Evolutionary conservation across 441 rosid species (phyloP).

Genomic region (Adansonia gregorii): DNA sequence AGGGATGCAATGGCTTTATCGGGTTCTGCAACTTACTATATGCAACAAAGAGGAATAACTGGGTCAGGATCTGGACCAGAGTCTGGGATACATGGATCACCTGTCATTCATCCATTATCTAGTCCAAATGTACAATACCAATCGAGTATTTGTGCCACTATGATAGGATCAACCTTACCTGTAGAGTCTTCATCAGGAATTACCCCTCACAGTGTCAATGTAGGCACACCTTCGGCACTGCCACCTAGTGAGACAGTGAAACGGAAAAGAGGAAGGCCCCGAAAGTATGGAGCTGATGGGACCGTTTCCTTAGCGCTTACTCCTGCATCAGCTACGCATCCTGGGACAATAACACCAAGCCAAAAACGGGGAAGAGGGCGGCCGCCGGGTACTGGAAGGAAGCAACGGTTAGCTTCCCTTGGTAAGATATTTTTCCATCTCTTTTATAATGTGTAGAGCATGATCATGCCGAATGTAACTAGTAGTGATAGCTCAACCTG

Average conservation of each 20-base stretch:
- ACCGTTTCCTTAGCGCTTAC: conserved; percentile 80
- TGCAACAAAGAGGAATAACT: conserved; percentile 81
- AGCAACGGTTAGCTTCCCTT: conserved; percentile 65
- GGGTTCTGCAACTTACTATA: conserved; percentile 76
- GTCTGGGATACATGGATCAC: conserved; percentile 62
- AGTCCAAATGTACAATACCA: conserved; percentile 59
- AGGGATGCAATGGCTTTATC: conserved; percentile 78
- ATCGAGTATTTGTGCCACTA: conserved; percentile 45
- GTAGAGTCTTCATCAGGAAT: conserved; percentile 58
- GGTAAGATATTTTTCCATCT: conserved; percentile 48
- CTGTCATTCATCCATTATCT: conserved; percentile 55
- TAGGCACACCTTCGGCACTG: conserved; percentile 43
- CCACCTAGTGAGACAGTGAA: conserved; percentile 61
- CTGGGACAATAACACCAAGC: conserved; percentile 54
- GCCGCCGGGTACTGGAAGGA: conserved; percentile 89
- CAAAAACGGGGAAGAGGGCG: conserved; percentile 91
- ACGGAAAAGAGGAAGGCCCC: conserved; percentile 90
- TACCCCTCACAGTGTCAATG: conserved; percentile 54
- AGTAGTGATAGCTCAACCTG: conserved; percentile 3
- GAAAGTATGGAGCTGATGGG: conserved; percentile 87
- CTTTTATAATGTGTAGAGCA: neutral
- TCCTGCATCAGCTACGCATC: conserved; percentile 60
- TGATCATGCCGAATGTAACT: conserved; percentile 7
- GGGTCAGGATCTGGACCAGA: conserved; percentile 62
- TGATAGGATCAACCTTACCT: conserved; percentile 63